phyloP scores from a whole-genome alignment of 768 basidiomycete species.

The Sarcodon aspratus region DNA sequence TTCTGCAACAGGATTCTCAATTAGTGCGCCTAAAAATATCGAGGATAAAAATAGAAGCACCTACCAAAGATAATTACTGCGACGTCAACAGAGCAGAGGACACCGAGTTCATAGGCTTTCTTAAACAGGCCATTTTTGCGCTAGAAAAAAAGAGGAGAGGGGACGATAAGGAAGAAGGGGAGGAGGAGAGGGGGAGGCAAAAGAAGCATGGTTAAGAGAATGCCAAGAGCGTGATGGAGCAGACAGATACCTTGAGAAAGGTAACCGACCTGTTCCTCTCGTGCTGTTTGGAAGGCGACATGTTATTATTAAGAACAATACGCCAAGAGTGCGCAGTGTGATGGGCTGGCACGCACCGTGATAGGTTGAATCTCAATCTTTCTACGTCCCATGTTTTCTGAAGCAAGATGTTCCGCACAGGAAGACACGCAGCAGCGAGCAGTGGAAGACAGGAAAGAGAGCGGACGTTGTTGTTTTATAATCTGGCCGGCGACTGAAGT shows the following conservation, averaged over 20 bases:
- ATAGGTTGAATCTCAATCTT: constrained; percentile 81
- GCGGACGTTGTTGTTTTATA: not conserved
- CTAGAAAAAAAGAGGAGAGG: constrained; percentile 25
- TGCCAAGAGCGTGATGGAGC: constrained; percentile 37
- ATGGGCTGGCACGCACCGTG: constrained; percentile 37
- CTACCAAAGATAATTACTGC: constrained; percentile 79
- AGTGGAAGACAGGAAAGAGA: not conserved
- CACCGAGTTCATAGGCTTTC: constrained; percentile 86
- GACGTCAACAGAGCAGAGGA: constrained; percentile 80
- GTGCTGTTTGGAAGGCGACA: constrained; percentile 47
- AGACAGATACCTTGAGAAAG: constrained; percentile 66
- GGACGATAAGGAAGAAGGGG: constrained; percentile 6
- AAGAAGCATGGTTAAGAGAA: constrained; percentile 33
- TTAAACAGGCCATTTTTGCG: constrained; percentile 88
- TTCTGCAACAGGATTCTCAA: constrained; percentile 30
- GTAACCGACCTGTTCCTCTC: constrained; percentile 88
- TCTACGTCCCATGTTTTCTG: constrained; percentile 48
- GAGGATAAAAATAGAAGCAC: constrained; percentile 31
- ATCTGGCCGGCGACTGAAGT: too few relatives aligned
- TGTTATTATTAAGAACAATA: constrained; percentile 3
- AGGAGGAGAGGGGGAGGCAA: constrained; percentile 7
- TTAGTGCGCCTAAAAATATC: not conserved
- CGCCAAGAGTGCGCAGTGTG: constrained; percentile 8
- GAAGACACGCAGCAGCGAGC: constrained; percentile 2
- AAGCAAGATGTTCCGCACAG: not conserved